These are phyloP conservation scores for Phellopilus nigrolimitatus DNA, from an alignment of 1,284 basidiomycete genomes.

Conservation along the genomic window DNA sequence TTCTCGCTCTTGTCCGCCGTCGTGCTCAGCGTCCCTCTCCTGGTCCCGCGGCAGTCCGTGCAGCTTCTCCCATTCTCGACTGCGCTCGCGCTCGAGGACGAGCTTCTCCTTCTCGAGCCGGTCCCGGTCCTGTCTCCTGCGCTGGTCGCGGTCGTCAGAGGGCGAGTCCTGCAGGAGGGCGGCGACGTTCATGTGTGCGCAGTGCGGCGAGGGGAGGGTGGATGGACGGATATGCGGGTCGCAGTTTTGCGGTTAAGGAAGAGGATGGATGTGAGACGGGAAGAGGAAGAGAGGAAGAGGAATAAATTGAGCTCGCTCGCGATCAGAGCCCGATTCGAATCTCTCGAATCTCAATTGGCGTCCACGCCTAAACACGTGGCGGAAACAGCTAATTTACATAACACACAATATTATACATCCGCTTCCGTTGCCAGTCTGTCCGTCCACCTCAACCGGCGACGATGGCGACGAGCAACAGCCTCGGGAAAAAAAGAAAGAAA, in stretches of 20 bases:
- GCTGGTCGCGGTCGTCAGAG: slow-evolving; percentile 38
- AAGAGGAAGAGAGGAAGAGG: not conserved
- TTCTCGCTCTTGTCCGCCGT: slow-evolving; percentile 6
- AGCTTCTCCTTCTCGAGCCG: slow-evolving; percentile 26
- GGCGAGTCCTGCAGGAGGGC: slow-evolving; percentile 67
- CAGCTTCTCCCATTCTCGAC: slow-evolving; percentile 24
- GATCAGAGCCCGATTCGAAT: not conserved
- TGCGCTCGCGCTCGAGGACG: slow-evolving; percentile 23
- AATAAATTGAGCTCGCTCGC: not conserved
- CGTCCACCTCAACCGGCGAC: no score
- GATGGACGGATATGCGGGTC: no score
- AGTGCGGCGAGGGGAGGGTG: not conserved
- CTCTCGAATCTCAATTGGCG: no score
- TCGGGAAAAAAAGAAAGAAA: no score
- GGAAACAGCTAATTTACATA: no score
- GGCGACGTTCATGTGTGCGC: slow-evolving; percentile 60
- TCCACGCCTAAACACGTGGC: no score
- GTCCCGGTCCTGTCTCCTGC: slow-evolving; percentile 30
- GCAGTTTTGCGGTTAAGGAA: no score
- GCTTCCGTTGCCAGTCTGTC: no score
- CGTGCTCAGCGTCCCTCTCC: slow-evolving; percentile 19
- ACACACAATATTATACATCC: no score
- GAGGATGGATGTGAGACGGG: not conserved
- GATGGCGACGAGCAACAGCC: no score
- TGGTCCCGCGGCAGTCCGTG: no score